Evolutionary conservation across 495 filamentous ascomycete genomes (phyloP), one percentile per base, ranked within the genome.

Genomic region (Neurospora sp.): DNA sequence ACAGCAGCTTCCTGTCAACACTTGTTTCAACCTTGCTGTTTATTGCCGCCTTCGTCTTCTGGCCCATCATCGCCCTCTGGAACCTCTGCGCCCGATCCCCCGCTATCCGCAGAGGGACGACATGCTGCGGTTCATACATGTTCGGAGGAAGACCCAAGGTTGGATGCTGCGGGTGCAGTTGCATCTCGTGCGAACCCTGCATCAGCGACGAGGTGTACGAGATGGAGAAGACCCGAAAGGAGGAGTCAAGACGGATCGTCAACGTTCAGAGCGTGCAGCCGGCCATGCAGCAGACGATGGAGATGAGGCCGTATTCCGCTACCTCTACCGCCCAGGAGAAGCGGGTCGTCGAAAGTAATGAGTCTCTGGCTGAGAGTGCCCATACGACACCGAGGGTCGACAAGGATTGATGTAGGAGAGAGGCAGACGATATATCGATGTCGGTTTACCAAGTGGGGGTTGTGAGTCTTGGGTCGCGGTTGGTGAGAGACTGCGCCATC

Each of bases 21-120:
- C 22, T 74, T n/a, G 37, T 68, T 14, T 14, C 47, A 9, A 12
- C 35, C 16, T 10, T 47, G 31, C 42, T 74, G 5, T 74, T 74
- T 40, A 39, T 71, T 8, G 35, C 47, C 20, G 69, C 73, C n/a
- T 42, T 74, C 38, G 3, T 45, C 16, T 47, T 44, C 47, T 74
- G 73, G 73, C 73, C 73, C 8, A 8, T 42, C 53, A 74, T 74
- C 14, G 10, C 22, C 35, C 16, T 74, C 7, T 74, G 73, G 73
- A 70, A 74, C 18, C 47, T 71, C 27, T 71, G 73, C 70, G 53
- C 71, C 14, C 31, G 27, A 45, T 72, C 20, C 10, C 35, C 27
- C 71, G 16, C 9, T 22, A 71, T 53, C 70, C 2, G 40, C 10
- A 38, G 27, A 39, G 53, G 37, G 22, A 72, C 71, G 37, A 72